Evolutionary conservation across 208 protist species (phyloP).

Genomic region (Porcisia hertigi): DNA sequence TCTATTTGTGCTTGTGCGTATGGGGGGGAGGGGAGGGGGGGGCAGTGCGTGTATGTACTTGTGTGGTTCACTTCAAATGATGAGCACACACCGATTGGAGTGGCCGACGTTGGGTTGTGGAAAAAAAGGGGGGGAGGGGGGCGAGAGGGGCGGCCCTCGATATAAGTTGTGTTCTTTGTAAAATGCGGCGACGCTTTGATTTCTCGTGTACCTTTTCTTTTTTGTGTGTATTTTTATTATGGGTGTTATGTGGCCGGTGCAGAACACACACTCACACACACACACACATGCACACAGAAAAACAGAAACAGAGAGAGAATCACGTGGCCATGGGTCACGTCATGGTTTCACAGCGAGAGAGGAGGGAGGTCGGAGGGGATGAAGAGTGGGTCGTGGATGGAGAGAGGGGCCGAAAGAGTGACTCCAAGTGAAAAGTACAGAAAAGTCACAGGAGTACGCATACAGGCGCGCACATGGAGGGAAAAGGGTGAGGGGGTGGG

Average conservation of each 20-base stretch:
- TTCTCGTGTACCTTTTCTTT: not conserved
- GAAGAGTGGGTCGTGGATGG: not conserved
- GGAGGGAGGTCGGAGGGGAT: not conserved
- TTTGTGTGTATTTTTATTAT: not conserved
- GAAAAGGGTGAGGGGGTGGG: no score
- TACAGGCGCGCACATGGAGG: no score
- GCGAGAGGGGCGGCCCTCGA: not conserved
- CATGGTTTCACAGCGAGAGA: not conserved
- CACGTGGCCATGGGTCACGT: not conserved
- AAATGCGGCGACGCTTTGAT: not conserved
- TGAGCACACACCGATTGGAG: not conserved
- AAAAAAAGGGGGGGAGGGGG: not conserved
- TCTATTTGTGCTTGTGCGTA: conserved; percentile 7
- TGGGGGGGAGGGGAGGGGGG: not conserved
- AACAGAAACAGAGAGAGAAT: not conserved
- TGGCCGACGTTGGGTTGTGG: not conserved
- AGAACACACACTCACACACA: not conserved
- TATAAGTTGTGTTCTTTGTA: not conserved
- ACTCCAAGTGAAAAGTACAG: not conserved
- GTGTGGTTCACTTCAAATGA: conserved; percentile 1
- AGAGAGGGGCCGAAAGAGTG: not conserved
- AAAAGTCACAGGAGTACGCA: not conserved
- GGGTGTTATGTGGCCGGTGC: no score
- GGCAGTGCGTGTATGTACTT: not conserved
- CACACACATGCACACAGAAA: no score